phyloP scores from a whole-genome alignment of 306 rosid genomes.

The Lablab purpureus region DNA sequence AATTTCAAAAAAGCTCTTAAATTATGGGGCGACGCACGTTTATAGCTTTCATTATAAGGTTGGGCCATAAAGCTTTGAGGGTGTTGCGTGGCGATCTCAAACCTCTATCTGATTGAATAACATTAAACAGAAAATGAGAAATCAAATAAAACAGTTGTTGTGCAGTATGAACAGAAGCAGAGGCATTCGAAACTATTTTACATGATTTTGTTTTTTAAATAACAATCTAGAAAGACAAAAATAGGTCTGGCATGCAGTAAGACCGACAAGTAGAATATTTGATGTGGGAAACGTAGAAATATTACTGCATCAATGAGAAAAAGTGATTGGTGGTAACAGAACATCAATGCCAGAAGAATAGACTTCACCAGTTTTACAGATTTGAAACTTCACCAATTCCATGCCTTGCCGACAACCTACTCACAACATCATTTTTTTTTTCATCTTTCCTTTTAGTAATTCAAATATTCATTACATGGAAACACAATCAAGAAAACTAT shows the following conservation, averaged over 20 bases:
- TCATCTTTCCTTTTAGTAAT: no score
- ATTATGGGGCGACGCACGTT: no score
- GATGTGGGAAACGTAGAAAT: slow-evolving; percentile 3
- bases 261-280: slow-evolving; percentile 12
- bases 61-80: no score
- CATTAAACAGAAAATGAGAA: no score
- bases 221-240: background rate
- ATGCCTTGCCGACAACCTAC: background rate
- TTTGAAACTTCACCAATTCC: background rate
- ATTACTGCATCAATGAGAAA: background rate
- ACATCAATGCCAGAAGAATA: background rate
- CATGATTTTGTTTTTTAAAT: background rate
- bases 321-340: background rate
- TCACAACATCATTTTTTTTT: no score
- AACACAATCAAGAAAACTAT: no score
- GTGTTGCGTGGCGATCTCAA: no score
- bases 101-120: no score
- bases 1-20: no score
- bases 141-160: background rate
- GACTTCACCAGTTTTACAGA: background rate
- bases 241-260: background rate
- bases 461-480: no score
- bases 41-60: no score
- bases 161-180: background rate
- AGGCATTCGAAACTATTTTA: background rate